Conservation (phyloP, 108 stramenopile genomes). For the Fistulifera pelliculosa region DNA sequence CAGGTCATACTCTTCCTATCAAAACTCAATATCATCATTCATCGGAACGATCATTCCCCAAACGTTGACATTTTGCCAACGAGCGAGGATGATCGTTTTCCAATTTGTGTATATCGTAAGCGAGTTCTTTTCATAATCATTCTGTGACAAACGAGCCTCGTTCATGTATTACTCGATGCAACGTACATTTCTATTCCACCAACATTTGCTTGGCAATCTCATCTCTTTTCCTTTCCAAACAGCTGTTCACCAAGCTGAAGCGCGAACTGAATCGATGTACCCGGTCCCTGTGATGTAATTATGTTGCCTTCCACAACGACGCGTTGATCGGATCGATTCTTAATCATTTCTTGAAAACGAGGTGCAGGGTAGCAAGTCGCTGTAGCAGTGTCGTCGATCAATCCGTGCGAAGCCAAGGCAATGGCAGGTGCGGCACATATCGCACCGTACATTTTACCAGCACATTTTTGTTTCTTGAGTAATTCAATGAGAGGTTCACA, state of each 20-base stretch:
- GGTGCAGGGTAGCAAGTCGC: conserved; percentile 91
- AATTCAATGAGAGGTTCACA: conserved; percentile 44
- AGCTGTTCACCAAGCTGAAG: conserved; percentile 43
- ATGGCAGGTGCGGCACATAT: conserved; percentile 88
- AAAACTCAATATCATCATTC: conserved; percentile 19
- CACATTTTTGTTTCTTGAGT: conserved; percentile 59
- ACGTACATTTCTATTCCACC: conserved; percentile 9
- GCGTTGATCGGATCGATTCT: conserved; percentile 28
- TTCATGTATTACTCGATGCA: not conserved
- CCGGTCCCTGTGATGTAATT: conserved; percentile 74
- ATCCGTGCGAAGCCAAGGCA: conserved; percentile 61
- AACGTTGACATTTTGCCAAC: conserved; percentile 8
- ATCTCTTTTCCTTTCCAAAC: conserved; percentile 50
- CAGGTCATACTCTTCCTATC: conserved; percentile 28
- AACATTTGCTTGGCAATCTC: conserved; percentile 49
- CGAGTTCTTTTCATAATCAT: conserved; percentile 13
- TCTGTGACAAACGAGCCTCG: not conserved
- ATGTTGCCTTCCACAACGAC: conserved; percentile 70
- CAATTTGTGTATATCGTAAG: conserved; percentile 4
- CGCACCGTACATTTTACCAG: conserved; percentile 58
- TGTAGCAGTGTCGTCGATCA: conserved; percentile 36
- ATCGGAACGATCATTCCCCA: too few species aligned
- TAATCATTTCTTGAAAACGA: conserved; percentile 47
- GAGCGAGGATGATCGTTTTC: not conserved
- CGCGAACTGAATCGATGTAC: conserved; percentile 69